Evolutionary conservation across 2,329 filamentous ascomycete species (phyloP).

Genomic region (Rhinocladiella mackenziei): DNA sequence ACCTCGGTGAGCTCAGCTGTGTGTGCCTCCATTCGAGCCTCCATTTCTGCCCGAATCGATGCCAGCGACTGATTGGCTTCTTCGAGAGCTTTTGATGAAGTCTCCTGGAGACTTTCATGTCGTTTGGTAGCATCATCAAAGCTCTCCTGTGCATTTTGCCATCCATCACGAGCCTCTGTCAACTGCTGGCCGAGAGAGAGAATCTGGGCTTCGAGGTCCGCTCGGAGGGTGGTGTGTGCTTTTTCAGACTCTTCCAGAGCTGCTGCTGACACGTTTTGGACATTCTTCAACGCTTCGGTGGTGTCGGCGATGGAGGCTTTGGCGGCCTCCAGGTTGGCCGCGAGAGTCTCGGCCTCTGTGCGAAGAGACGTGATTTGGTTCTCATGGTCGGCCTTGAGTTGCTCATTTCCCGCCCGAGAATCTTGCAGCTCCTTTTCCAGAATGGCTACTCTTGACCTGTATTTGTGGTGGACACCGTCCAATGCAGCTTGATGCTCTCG

Average conservation of each 20-base stretch:
- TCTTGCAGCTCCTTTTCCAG: conserved; percentile 22
- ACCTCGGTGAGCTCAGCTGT: conserved; percentile 12
- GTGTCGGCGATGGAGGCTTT: conserved; percentile 21
- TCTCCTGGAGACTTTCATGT: conserved; percentile 19
- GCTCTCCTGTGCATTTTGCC: conserved; percentile 15
- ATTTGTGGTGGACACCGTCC: conserved; percentile 24
- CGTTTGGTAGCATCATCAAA: conserved; percentile 18
- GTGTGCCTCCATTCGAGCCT: conserved; percentile 21
- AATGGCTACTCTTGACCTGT: conserved; percentile 24
- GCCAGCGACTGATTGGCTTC: conserved; percentile 16
- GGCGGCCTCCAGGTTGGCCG: conserved; percentile 21
- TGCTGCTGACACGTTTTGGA: conserved; percentile 17
- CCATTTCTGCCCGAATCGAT: conserved; percentile 6
- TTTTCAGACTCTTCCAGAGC: conserved; percentile 22
- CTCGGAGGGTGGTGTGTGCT: conserved; percentile 17
- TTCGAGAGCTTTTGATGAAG: conserved; percentile 17
- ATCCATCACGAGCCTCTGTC: conserved; percentile 59
- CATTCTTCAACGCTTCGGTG: conserved; percentile 16
- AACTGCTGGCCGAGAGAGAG: conserved; percentile 66
- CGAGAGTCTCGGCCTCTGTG: conserved; percentile 14
- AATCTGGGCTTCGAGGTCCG: conserved; percentile 68
- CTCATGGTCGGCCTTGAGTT: conserved; percentile 17
- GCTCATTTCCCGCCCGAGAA: conserved; percentile 16
- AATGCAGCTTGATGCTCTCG: conserved; percentile 15
- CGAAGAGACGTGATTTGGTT: conserved; percentile 17